These are phyloP conservation scores for Boletellus sp. DNA, from an alignment of 768 basidiomycete species.

Conservation along the genomic window DNA sequence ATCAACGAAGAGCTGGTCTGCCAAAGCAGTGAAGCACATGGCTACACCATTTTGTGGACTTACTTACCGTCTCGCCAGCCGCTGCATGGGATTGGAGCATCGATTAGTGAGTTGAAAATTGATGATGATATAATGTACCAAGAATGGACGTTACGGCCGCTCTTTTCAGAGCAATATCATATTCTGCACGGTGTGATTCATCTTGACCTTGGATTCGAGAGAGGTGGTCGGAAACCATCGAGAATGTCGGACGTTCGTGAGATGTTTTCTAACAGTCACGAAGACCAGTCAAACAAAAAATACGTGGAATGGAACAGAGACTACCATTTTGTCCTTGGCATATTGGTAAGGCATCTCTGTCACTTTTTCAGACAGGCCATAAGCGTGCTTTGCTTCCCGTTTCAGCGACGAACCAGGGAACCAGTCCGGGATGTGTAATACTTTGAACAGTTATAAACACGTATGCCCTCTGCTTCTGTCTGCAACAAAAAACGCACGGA, in stretches of 20 bases:
- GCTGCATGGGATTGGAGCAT: neutral
- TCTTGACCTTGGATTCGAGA: neutral
- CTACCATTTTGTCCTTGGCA: slow-evolving; percentile 1
- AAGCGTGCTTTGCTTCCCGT: neutral
- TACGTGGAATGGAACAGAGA: neutral
- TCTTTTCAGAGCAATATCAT: slow-evolving; percentile 1
- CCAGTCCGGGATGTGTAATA: slow-evolving; percentile 23
- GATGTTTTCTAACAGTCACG: neutral
- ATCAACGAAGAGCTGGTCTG: slow-evolving; percentile 2
- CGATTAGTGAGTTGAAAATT: neutral
- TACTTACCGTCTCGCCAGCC: neutral
- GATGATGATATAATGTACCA: neutral
- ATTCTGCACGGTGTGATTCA: neutral
- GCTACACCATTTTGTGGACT: neutral
- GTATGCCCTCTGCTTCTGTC: neutral
- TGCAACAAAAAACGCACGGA: slow-evolving; percentile 1
- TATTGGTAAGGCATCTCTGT: slow-evolving; percentile 7
- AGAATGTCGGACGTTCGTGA: neutral
- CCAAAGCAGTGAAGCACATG: neutral
- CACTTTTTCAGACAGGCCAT: neutral
- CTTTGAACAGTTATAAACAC: slow-evolving; percentile 2
- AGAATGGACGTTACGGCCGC: neutral
- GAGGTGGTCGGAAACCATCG: slow-evolving; percentile 6
- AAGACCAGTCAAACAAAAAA: too few relatives aligned
- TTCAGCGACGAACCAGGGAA: slow-evolving; percentile 12